These are phyloP conservation scores for Stygiomarasmius scandens DNA, from an alignment of 1,284 basidiomycete genomes.

Conservation along the genomic window DNA sequence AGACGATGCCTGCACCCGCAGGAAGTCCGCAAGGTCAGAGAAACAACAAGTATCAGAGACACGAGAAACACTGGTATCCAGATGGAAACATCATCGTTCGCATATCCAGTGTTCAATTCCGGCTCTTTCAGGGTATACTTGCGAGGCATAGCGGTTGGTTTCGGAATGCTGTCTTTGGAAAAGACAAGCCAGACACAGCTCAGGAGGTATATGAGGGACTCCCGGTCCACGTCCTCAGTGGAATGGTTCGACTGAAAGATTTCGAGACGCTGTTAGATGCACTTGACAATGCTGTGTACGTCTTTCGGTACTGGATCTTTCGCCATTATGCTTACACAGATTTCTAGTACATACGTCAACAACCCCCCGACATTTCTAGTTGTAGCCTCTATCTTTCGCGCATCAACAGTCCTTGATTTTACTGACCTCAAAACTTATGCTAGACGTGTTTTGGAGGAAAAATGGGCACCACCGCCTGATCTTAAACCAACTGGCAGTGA, in stretches of 20 bases:
- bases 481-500: too few species aligned
- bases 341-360: slow-evolving; percentile 19
- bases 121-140: slow-evolving; percentile 14
- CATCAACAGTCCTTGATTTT: slow-evolving; percentile 21
- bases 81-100: slow-evolving; percentile 18
- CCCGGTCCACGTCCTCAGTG: slow-evolving; percentile 16
- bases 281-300: slow-evolving; percentile 24
- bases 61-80: slow-evolving; percentile 9
- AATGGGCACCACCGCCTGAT: slow-evolving; percentile 18
- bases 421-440: slow-evolving; percentile 21
- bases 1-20: too few species aligned
- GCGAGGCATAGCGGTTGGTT: slow-evolving; percentile 14
- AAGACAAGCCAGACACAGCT: too few species aligned
- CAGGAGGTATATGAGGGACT: slow-evolving; percentile 5
- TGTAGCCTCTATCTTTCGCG: slow-evolving; percentile 23
- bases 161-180: background rate
- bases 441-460: slow-evolving; percentile 11
- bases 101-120: slow-evolving; percentile 13
- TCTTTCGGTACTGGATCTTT: too few species aligned
- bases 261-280: slow-evolving; percentile 23
- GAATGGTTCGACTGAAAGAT: slow-evolving; percentile 19
- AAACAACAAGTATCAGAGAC: slow-evolving; percentile 8
- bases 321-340: too few species aligned
- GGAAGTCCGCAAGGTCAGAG: too few species aligned
- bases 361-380: slow-evolving; percentile 18